phyloP scores from a whole-genome alignment of 1,284 basidiomycete species.

The Leccinum griseonigrum region DNA sequence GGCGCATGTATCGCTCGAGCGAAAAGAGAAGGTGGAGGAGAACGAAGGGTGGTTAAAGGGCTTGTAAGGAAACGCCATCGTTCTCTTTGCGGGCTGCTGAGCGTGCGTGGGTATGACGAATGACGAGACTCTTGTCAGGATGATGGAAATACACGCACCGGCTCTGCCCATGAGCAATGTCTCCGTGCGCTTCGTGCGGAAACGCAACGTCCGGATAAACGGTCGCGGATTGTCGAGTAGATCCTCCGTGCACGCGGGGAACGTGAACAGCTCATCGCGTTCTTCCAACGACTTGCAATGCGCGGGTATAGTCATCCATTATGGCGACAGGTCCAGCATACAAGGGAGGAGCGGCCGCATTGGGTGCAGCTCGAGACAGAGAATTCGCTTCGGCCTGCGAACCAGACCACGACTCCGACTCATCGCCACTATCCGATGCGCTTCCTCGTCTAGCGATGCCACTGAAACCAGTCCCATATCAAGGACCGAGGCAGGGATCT shows the following conservation, averaged over 20 bases:
- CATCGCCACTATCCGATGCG: no score
- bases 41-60: constrained; percentile 24
- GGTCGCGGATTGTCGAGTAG: constrained; percentile 2
- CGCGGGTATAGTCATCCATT: no score
- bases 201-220: constrained; percentile 18
- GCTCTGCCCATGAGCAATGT: constrained; percentile 27
- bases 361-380: no score
- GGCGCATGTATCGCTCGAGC: constrained; percentile 33
- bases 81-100: constrained; percentile 12
- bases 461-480: no score
- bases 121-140: neutral
- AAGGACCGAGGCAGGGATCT: no score
- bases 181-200: neutral
- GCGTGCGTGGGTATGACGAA: constrained; percentile 12
- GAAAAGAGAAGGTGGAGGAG: constrained; percentile 32
- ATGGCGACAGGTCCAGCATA: no score
- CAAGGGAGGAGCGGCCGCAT: no score
- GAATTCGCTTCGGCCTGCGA: no score
- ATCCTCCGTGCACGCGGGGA: constrained; percentile 8
- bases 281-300: constrained; percentile 11
- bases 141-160: constrained; percentile 4
- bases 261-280: constrained; percentile 14
- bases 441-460: no score
- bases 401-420: no score
- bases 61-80: constrained; percentile 36